Percentiles rank a stretch among this genome's conserved stretches.
phyloP scores from a whole-genome alignment of 805 yeast genomes.

The Yamadazyma nakazawae region DNA sequence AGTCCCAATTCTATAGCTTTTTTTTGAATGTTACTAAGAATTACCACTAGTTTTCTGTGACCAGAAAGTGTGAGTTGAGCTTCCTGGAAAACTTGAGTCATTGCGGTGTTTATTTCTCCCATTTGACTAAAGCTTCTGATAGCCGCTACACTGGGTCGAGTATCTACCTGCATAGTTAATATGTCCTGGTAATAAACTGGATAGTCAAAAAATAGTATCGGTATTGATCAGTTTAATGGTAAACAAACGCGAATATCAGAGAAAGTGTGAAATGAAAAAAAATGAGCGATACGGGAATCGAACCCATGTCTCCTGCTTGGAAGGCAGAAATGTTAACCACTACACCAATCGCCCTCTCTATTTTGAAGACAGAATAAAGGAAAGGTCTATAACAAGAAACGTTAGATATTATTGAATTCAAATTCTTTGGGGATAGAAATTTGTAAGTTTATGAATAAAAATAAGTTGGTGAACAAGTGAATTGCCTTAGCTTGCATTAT shows the following conservation, averaged over 20 bases:
- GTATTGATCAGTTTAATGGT: neutral
- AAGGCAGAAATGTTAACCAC: conserved; percentile 91
- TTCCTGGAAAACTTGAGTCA: conserved; percentile 73
- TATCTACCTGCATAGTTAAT: neutral
- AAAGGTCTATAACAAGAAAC: too few relatives aligned
- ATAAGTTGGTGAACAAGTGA: too few relatives aligned
- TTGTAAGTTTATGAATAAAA: too few relatives aligned
- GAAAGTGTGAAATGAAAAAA: conserved; percentile 21
- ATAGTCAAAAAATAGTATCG: neutral
- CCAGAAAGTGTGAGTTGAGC: conserved; percentile 73
- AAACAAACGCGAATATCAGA: conserved; percentile 9
- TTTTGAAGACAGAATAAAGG: neutral
- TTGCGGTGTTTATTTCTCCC: conserved; percentile 33
- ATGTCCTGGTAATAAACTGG: neutral
- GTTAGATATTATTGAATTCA: too few relatives aligned
- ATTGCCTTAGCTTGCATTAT: too few relatives aligned
- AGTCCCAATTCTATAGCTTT: conserved; percentile 51
- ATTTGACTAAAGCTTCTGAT: conserved; percentile 10
- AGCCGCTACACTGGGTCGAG: conserved; percentile 4
- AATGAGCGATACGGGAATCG: conserved; percentile 87
- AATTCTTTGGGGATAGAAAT: too few relatives aligned
- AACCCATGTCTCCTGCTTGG: conserved; percentile 94
- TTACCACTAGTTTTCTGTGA: conserved; percentile 69
- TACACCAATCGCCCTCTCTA: conserved; percentile 77
- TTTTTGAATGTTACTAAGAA: conserved; percentile 55